These are phyloP conservation scores for Lineolata rhizophorae DNA, from an alignment of 495 filamentous ascomycete genomes.

Conservation along the genomic window DNA sequence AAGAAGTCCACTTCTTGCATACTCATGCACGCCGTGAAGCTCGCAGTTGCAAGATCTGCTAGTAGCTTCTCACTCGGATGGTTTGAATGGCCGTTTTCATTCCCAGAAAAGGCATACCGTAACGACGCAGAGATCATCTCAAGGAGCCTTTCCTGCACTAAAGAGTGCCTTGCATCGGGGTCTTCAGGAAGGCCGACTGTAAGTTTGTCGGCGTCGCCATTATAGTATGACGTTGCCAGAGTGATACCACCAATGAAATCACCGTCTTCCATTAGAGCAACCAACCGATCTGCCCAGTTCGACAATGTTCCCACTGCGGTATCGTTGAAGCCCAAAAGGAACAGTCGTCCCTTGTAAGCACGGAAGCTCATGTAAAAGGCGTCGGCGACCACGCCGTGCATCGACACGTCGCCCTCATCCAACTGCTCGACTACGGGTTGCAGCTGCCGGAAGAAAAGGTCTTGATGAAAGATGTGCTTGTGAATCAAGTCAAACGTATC, in stretches of 20 bases:
- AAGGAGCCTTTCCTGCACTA: conserved; percentile 73
- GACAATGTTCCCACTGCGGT: conserved; percentile 73
- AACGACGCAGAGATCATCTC: conserved; percentile 91
- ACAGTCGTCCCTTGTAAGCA: conserved; percentile 82
- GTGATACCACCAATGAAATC: conserved; percentile 80
- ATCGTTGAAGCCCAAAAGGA: conserved; percentile 78
- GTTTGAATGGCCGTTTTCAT: conserved; percentile 24
- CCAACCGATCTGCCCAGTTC: conserved; percentile 95
- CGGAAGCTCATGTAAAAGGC: conserved; percentile 96
- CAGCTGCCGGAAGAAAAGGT: conserved; percentile 70
- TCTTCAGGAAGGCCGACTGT: conserved; percentile 89
- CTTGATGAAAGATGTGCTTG: conserved; percentile 78
- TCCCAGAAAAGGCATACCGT: conserved; percentile 49
- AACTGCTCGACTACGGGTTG: conserved; percentile 66
- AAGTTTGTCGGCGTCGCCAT: conserved; percentile 68
- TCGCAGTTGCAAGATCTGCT: conserved; percentile 48
- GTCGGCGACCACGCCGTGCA: conserved; percentile 93
- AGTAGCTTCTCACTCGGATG: conserved; percentile 17
- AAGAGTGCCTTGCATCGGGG: conserved; percentile 43
- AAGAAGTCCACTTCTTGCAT: conserved; percentile 61
- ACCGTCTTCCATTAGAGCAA: conserved; percentile 86
- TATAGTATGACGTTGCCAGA: conserved; percentile 80
- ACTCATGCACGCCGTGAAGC: conserved; percentile 59
- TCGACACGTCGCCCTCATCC: conserved; percentile 66
- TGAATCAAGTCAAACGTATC: conserved; percentile 84